Percentiles rank a stretch among this genome's conserved stretches.
Evolutionary conservation across 1,284 basidiomycete genomes (phyloP).

Genomic region (Cutaneotrichosporon sp.): DNA sequence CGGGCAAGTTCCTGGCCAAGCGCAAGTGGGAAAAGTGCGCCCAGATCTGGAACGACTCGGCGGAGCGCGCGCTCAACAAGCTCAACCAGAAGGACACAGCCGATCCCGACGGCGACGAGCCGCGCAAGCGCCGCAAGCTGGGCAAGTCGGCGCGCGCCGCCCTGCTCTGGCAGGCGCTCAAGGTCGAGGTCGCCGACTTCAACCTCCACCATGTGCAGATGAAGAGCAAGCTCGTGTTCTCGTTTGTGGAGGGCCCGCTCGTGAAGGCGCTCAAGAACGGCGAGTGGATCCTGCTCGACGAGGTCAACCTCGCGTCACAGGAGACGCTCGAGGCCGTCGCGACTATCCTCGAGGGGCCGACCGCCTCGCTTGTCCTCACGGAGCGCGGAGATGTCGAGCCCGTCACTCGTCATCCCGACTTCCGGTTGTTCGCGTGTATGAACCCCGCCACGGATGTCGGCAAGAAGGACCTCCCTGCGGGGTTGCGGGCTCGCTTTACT

Average conservation of each 20-base stretch:
- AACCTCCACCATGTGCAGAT: slow-evolving; percentile 81
- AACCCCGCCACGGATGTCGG: slow-evolving; percentile 99
- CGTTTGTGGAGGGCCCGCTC: slow-evolving; percentile 93
- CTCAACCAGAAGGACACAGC: slow-evolving; percentile 45
- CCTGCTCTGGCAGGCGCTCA: slow-evolving; percentile 71
- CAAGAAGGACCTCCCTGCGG: slow-evolving; percentile 92
- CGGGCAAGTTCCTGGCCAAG: slow-evolving; percentile 77
- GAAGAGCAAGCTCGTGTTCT: slow-evolving; percentile 86
- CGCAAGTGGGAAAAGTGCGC: slow-evolving; percentile 84
- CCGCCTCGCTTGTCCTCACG: slow-evolving; percentile 86
- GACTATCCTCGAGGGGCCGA: slow-evolving; percentile 78
- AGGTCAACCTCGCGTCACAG: slow-evolving; percentile 91
- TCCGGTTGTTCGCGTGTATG: slow-evolving; percentile 98
- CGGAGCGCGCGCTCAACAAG: slow-evolving; percentile 55
- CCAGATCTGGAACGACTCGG: slow-evolving; percentile 66
- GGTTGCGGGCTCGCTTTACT: slow-evolving; percentile 88
- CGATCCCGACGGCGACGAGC: slow-evolving; percentile 49
- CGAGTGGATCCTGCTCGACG: slow-evolving; percentile 95
- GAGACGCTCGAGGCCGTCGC: slow-evolving; percentile 95
- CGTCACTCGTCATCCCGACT: slow-evolving; percentile 87
- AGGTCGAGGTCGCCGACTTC: slow-evolving; percentile 73
- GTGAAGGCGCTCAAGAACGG: slow-evolving; percentile 88
- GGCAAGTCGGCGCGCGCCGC: slow-evolving; percentile 45
- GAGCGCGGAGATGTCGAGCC: slow-evolving; percentile 92
- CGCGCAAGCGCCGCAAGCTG: slow-evolving; percentile 76